These are phyloP conservation scores for Cajanus cajan DNA, from an alignment of 306 rosid species.

Conservation along the genomic window DNA sequence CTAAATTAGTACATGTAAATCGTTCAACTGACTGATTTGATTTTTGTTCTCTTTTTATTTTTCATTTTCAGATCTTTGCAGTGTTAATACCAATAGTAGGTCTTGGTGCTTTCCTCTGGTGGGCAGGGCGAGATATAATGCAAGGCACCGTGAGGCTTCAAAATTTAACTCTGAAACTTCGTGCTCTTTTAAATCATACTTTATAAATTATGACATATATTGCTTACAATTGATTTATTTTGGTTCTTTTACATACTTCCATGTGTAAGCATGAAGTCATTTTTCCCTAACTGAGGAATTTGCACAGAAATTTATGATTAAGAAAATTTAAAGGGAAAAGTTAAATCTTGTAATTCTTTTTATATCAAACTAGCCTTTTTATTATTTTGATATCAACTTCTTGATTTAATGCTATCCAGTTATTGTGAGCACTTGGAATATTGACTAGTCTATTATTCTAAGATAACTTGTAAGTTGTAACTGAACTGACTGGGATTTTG, in stretches of 20 bases:
- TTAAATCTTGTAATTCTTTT: background rate
- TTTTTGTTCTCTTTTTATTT: conserved; percentile 11
- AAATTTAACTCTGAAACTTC: conserved; percentile 21
- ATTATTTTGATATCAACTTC: background rate
- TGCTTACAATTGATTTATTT: background rate
- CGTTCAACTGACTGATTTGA: conserved; percentile 21
- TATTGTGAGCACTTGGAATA: background rate
- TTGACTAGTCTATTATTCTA: background rate
- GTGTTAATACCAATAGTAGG: conserved; percentile 84
- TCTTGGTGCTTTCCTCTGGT: conserved; percentile 89
- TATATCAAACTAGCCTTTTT: conserved; percentile 15
- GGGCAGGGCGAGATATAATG: conserved; percentile 95
- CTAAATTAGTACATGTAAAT: conserved; percentile 2
- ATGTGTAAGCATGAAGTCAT: background rate
- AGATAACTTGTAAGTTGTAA: background rate
- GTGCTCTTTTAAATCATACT: conserved; percentile 14
- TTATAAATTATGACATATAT: background rate
- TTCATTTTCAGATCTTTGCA: conserved; percentile 66
- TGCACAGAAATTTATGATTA: background rate
- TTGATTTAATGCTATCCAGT: background rate
- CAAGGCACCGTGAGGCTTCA: conserved; percentile 73
- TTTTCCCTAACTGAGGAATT: background rate
- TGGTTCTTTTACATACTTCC: conserved; percentile 4
- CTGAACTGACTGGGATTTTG: conserved; percentile 1
- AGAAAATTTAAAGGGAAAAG: background rate